phyloP scores from a whole-genome alignment of 1,284 basidiomycete genomes.

The Thelephora terrestris region DNA sequence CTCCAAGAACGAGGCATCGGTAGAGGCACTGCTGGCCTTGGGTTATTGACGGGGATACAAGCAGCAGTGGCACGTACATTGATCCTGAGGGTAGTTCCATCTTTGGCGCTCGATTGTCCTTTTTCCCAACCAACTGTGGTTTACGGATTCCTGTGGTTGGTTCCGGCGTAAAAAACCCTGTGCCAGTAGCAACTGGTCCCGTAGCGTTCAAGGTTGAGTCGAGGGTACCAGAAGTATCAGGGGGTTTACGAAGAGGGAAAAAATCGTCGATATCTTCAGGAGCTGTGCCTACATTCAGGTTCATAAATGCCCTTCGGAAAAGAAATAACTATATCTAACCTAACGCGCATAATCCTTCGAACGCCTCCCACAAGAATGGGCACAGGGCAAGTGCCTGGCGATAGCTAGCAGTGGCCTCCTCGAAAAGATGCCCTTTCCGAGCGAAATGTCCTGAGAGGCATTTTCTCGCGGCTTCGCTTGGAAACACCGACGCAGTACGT shows the following conservation, averaged over 20 bases:
- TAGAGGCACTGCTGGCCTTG: slow-evolving; percentile 35
- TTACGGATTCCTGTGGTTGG: slow-evolving; percentile 25
- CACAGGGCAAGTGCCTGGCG: slow-evolving; percentile 63
- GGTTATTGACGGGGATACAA: too few relatives aligned
- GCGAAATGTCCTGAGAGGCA: slow-evolving; percentile 66
- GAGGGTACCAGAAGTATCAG: slow-evolving; percentile 40
- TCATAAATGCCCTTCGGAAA: slow-evolving; percentile 9
- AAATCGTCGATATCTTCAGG: slow-evolving; percentile 55
- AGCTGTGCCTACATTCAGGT: slow-evolving; percentile 38
- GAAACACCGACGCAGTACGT: slow-evolving; percentile 42
- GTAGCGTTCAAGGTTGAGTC: slow-evolving; percentile 37
- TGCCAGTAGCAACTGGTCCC: slow-evolving; percentile 43
- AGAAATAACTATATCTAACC: slow-evolving; percentile 39
- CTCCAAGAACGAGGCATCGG: slow-evolving; percentile 49
- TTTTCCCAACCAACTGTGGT: not conserved
- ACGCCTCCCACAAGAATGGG: slow-evolving; percentile 89
- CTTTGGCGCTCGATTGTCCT: slow-evolving; percentile 29
- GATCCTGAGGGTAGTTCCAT: slow-evolving; percentile 40
- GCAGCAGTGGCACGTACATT: slow-evolving; percentile 32
- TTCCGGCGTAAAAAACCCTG: slow-evolving; percentile 76
- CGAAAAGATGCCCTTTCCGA: slow-evolving; percentile 63
- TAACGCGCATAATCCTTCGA: slow-evolving; percentile 77
- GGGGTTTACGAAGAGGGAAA: slow-evolving; percentile 54
- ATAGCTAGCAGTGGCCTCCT: slow-evolving; percentile 65
- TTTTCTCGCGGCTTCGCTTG: slow-evolving; percentile 54